These are phyloP conservation scores for Rhodocollybia butyracea DNA, from an alignment of 768 basidiomycete genomes.

Conservation along the genomic window DNA sequence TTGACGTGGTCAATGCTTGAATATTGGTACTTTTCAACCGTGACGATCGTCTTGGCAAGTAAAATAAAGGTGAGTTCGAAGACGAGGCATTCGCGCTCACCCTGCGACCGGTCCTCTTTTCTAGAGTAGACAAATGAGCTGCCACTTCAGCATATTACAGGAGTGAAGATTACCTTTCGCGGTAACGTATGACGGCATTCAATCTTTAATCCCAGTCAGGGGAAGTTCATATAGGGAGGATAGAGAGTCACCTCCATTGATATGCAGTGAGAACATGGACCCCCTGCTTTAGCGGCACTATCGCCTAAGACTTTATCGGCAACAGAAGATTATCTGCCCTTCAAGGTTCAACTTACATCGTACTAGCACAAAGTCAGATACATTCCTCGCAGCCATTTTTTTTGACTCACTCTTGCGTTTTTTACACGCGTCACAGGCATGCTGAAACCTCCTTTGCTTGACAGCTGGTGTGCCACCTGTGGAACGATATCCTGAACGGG, in stretches of 20 bases:
- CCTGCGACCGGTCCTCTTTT: not conserved
- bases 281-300: not conserved
- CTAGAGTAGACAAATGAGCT: not conserved
- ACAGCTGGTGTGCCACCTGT: too few species aligned
- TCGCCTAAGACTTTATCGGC: too few species aligned
- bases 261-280: not conserved
- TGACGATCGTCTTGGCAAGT: not conserved
- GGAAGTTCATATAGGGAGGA: not conserved
- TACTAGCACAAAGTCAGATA: too few species aligned
- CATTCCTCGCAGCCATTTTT: too few species aligned
- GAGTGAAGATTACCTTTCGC: not conserved
- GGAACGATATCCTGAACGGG: too few species aligned
- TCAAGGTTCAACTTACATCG: too few species aligned
- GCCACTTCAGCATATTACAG: not conserved
- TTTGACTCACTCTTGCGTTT: too few species aligned
- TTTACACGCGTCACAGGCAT: too few species aligned
- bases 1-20: not conserved
- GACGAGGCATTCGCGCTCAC: not conserved
- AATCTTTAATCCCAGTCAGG: not conserved
- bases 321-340: too few species aligned
- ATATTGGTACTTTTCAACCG: not conserved
- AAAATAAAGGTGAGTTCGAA: not conserved
- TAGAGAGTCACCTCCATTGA: not conserved
- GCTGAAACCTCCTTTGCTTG: too few species aligned
- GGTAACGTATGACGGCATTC: not conserved